These are phyloP conservation scores for Fraxinus americana DNA, from an alignment of 257 asterid species.

Conservation along the genomic window DNA sequence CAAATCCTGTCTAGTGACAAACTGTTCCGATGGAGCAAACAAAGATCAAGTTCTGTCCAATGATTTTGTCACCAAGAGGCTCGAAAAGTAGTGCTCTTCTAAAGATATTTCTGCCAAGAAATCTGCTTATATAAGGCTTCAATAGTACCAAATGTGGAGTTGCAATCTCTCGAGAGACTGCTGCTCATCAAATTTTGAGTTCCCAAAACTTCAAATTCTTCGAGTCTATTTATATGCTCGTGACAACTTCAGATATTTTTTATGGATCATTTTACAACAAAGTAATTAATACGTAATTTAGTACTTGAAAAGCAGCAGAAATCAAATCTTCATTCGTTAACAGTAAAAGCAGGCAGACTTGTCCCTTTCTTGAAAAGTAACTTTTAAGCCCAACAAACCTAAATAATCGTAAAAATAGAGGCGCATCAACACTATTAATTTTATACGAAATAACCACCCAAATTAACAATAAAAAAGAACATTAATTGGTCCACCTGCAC, in stretches of 20 bases:
- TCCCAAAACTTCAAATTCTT: neutral
- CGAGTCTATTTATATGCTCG: no score
- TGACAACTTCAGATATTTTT: no score
- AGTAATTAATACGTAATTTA: no score
- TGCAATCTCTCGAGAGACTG: conserved; percentile 51
- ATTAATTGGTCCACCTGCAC: neutral
- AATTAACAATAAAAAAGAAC: neutral
- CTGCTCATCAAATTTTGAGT: conserved; percentile 58
- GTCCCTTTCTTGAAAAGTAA: neutral
- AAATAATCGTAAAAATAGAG: neutral
- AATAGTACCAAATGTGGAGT: conserved; percentile 68
- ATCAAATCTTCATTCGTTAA: no score
- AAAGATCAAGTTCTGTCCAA: conserved; percentile 62
- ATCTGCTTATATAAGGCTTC: conserved; percentile 58
- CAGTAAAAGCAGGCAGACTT: neutral
- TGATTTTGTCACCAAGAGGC: conserved; percentile 70
- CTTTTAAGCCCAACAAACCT: neutral
- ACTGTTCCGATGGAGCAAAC: conserved; percentile 62
- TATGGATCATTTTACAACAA: no score
- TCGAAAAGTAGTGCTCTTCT: conserved; percentile 66
- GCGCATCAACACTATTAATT: neutral
- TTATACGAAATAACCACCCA: neutral
- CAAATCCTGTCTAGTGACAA: conserved; percentile 62
- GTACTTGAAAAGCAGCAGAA: no score
- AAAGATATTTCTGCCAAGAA: conserved; percentile 66